Percentiles rank a stretch among this genome's conserved stretches.
Evolutionary conservation across 257 asterid species (phyloP).

Genomic region (Plectranthus barbatus): DNA sequence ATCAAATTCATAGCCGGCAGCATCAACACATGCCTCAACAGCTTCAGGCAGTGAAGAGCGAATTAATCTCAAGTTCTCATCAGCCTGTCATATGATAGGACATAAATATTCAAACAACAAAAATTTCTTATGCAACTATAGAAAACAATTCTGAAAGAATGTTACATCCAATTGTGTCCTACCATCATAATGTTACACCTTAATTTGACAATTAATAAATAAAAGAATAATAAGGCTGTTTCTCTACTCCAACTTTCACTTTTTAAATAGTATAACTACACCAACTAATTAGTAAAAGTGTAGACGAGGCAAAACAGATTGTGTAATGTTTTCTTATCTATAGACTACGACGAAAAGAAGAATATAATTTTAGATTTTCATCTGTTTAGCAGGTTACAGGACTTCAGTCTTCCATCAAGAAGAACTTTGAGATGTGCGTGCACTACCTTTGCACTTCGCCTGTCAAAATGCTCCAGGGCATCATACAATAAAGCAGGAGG

Average conservation of each 20-base stretch:
- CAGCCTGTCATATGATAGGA: slow-evolving; percentile 56
- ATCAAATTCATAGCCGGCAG: slow-evolving; percentile 92
- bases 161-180: neutral
- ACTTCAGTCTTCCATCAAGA: no score
- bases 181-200: neutral
- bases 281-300: neutral
- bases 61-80: slow-evolving; percentile 90
- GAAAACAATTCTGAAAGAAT: neutral
- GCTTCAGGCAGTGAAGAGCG: slow-evolving; percentile 86
- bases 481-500: slow-evolving; percentile 94
- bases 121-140: neutral
- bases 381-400: no score
- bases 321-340: no score
- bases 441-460: slow-evolving; percentile 86
- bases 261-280: neutral
- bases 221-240: neutral
- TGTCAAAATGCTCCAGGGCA: slow-evolving; percentile 93
- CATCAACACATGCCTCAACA: slow-evolving; percentile 91
- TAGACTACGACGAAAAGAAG: no score
- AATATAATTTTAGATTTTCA: no score
- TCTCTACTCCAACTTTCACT: neutral
- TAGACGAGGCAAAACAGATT: no score
- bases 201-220: neutral
- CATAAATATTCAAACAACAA: slow-evolving; percentile 9
- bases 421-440: neutral